Evolutionary conservation across 1,284 basidiomycete genomes (phyloP), one percentile per base, ranked within the genome.

Genomic region (Trichosporon asahii): DNA sequence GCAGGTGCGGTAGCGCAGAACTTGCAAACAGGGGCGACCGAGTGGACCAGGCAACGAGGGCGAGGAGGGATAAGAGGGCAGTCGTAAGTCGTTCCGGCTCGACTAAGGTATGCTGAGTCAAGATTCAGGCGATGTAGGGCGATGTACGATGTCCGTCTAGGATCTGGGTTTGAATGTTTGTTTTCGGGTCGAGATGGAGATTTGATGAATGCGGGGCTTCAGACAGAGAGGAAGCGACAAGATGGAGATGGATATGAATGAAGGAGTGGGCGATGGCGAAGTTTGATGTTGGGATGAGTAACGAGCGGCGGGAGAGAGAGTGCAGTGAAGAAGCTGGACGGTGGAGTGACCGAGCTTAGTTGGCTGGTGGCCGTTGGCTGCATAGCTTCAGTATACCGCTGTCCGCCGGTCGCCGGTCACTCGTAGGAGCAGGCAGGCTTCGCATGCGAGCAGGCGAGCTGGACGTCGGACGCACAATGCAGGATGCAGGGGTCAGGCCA

Each of bases 241-340:
- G 49, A 53, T 53, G 49, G 9, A 23, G 23, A 25, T 53, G 49
- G 23, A 25, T 53, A 25, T 21, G 21, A 25, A 53, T 53, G 49
- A 53, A 53, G 21, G 49, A 53, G 49, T 53, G 49, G 49, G 49
- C 49, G 49, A 53, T 53, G 49, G 49, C 49, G 49, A 53, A 53
- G 49, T 9, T 14, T 8, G 21, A 25, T 23, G 49, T 11, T 53
- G 49, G 21, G 49, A 53, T 53, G 49, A 53, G 40, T 44, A 44
- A 53, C 49, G 49, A 53, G 49, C 49, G 49, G 49, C 49, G 49
- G 40, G 21, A 18, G 49, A 53, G 49, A 25, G n/a, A 9, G 49
- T 53, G 49, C 49, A 53, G 49, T 23, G 49, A 53, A 44, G 40
- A 44, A 44, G 40, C 40, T 44, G 40, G 40, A 18, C 40, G 40